Evolutionary conservation across 148 eudicot species (phyloP).

Genomic region (Silene conica): DNA sequence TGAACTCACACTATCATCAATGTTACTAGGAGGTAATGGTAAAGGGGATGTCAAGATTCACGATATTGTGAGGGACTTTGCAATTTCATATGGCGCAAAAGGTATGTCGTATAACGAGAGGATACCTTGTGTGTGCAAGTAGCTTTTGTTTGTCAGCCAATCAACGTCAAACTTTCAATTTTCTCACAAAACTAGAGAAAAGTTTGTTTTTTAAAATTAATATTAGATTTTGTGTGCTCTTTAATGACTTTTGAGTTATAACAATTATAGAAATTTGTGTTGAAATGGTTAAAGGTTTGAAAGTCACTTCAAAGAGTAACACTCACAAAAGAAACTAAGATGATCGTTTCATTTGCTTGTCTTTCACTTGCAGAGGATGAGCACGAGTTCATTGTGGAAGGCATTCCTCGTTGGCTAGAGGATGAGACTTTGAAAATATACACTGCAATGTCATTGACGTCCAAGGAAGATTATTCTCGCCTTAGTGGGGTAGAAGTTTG

Average conservation of each 20-base stretch:
- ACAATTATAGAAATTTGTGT: too few relatives aligned
- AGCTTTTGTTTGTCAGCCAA: too few relatives aligned
- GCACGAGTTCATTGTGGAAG: neutral
- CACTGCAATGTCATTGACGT: neutral
- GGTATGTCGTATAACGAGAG: neutral
- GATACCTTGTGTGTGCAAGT: too few relatives aligned
- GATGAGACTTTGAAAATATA: neutral
- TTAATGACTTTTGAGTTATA: too few relatives aligned
- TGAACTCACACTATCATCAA: neutral
- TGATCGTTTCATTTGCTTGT: too few relatives aligned
- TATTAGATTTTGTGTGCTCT: too few relatives aligned
- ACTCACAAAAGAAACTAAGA: too few relatives aligned
- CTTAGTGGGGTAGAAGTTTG: neutral
- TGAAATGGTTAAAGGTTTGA: too few relatives aligned
- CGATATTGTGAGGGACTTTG: neutral
- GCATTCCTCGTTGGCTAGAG: neutral
- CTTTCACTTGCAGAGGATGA: neutral
- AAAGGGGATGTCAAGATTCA: conserved; percentile 1
- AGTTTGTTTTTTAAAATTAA: too few relatives aligned
- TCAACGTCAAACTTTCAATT: too few relatives aligned
- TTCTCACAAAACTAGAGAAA: too few relatives aligned
- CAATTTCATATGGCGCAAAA: neutral
- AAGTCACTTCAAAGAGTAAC: too few relatives aligned
- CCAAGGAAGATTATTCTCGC: neutral
- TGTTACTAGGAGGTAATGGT: neutral